Conservation (phyloP, 106 monocot species). For the Platanthera zijinensis region DNA sequence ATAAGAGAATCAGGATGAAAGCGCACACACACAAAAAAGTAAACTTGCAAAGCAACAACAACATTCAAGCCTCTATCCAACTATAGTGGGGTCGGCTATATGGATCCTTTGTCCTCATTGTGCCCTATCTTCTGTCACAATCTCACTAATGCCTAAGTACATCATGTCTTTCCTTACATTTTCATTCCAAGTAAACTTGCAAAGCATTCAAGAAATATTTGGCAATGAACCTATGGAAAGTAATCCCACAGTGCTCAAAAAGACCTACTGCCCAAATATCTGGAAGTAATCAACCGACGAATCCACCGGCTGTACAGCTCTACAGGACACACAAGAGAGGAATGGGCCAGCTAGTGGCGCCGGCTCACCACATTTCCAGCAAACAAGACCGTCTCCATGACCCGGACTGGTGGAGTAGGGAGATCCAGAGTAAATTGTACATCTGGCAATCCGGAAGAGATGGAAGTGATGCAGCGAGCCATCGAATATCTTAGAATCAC, state of each 20-base stretch:
- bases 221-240: not conserved
- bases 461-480: not conserved
- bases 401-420: conserved; percentile 11
- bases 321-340: conserved; percentile 50
- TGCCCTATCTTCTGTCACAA: too few relatives aligned
- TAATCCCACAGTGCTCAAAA: not conserved
- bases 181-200: not conserved
- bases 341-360: conserved; percentile 27
- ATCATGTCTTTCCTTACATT: too few relatives aligned
- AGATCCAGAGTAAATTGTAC: not conserved
- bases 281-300: conserved; percentile 58
- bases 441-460: not conserved
- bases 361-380: conserved; percentile 65
- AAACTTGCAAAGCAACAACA: too few relatives aligned
- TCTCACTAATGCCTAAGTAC: not conserved
- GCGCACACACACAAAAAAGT: too few relatives aligned
- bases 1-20: too few relatives aligned
- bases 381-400: conserved; percentile 8
- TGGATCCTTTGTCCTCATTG: too few relatives aligned
- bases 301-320: conserved; percentile 66
- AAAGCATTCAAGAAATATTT: not conserved
- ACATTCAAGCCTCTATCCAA: too few relatives aligned
- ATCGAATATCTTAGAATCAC: not conserved
- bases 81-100: too few relatives aligned
- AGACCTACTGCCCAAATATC: conserved; percentile 88